Base-by-base conservation (phyloP, 371 early-diverging fungal genomes). In the Mortierella sp. region DNA sequence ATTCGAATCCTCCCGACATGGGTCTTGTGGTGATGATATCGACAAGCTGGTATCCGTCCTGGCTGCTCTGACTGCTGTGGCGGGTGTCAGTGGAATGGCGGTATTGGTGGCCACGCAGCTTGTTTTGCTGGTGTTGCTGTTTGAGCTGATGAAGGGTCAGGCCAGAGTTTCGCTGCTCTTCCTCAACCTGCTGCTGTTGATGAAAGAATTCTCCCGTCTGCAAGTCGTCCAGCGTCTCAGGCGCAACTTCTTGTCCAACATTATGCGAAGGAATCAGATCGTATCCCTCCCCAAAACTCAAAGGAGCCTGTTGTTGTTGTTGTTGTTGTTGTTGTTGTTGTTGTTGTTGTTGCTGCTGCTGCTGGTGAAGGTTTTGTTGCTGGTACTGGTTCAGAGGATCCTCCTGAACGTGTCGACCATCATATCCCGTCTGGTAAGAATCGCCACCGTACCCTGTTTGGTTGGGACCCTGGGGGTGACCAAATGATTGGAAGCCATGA, bases 201-300 rank as follows among this genome's bases (percentile, higher is more conserved):
- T 46, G n/a, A 24, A 57, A 74, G 48, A 75, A 71, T 0, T 80
- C 80, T 8, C 28, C n/a, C 0, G 46, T 11, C 24, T 50, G 71
- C 13, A 31, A 31, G 26, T 46, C 72, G 24, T 69, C 73, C 26
- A 55, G 6, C 53, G 37, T 11, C 21, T 26, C 37, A 3, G 69
- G 14, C 16, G 54, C n/a, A 16, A 28, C 46, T 24, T 34, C 64
- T n/a, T 61, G n/a, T 5, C 26, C 70, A n/a, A 31, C n/a, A 24
- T 69, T 72, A 21, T 31, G 59, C 6, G 76, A 31, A 11, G 76
- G 72, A 34, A 83, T 74, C 55, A 83, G 44, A n/a, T 83, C 83
- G 26, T 83, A 83, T 31, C 83, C 83, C 44, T 83, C 83, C 21
- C 80, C 83, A 83, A 83, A 83, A 48, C 77, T 83, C 44, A 59